Conservation (phyloP, 2,329 filamentous ascomycete species). For the Penicillium sp. region DNA sequence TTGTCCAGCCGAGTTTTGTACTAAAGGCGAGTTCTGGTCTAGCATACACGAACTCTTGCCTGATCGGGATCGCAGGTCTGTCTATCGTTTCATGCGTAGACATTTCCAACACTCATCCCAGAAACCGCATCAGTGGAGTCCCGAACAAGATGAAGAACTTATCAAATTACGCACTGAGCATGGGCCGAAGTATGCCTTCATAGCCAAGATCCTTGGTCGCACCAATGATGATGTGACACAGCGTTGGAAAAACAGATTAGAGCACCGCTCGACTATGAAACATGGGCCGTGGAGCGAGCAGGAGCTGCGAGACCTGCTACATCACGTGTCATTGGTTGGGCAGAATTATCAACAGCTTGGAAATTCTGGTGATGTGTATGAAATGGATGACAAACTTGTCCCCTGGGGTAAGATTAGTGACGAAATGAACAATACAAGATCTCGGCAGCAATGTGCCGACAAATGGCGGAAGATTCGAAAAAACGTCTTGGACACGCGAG, state of each 20-base stretch:
- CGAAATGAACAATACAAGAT: slow-evolving; percentile 33
- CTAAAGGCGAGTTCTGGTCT: slow-evolving; percentile 42
- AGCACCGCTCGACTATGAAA: slow-evolving; percentile 41
- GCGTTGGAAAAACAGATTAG: slow-evolving; percentile 48
- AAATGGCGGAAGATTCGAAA: slow-evolving; percentile 42
- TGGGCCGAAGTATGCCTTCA: slow-evolving; percentile 42
- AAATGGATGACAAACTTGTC: slow-evolving; percentile 38
- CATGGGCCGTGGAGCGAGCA: slow-evolving; percentile 42
- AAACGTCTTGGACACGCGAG: slow-evolving; percentile 25
- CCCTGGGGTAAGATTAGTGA: slow-evolving; percentile 39
- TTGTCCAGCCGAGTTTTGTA: slow-evolving; percentile 21
- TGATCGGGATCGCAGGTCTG: slow-evolving; percentile 40
- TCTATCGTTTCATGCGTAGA: slow-evolving; percentile 48
- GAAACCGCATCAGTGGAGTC: slow-evolving; percentile 44
- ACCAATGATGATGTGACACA: slow-evolving; percentile 48
- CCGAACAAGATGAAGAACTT: slow-evolving; percentile 47
- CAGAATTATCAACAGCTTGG: slow-evolving; percentile 18
- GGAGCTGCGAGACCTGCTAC: slow-evolving; percentile 35
- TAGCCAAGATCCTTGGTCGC: slow-evolving; percentile 43
- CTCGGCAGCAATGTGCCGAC: slow-evolving; percentile 46
- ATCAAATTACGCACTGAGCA: slow-evolving; percentile 33
- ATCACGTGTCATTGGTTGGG: slow-evolving; percentile 31
- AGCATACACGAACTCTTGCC: slow-evolving; percentile 41
- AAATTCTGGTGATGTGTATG: slow-evolving; percentile 41
- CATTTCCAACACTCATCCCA: slow-evolving; percentile 46